These are phyloP conservation scores for Cardiosporidium cionae DNA, from an alignment of 169 alveolate genomes.

Conservation along the genomic window DNA sequence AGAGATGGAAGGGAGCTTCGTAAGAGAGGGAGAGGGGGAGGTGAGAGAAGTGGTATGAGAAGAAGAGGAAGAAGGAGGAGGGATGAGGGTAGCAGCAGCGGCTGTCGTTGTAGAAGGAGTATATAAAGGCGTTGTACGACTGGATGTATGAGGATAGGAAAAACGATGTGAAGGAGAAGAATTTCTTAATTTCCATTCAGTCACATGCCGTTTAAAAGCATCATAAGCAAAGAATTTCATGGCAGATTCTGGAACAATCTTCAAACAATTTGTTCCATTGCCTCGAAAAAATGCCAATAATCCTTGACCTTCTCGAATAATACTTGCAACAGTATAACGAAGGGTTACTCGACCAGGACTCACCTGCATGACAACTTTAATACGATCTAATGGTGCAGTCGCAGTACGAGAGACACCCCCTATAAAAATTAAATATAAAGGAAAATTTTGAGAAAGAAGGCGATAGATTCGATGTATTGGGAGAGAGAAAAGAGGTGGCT, in stretches of 20 bases:
- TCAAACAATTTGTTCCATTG: slow-evolving; percentile 39
- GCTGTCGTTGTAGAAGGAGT: not conserved
- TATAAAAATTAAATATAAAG: not conserved
- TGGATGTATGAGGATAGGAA: not conserved
- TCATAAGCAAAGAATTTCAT: slow-evolving; percentile 37
- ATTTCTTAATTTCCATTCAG: slow-evolving; percentile 5
- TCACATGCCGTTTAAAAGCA: slow-evolving; percentile 20
- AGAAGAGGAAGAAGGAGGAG: not conserved
- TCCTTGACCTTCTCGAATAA: slow-evolving; percentile 25
- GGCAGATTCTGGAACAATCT: slow-evolving; percentile 40
- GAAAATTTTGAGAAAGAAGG: not conserved
- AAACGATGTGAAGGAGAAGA: not conserved
- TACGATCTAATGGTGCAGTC: slow-evolving; percentile 47
- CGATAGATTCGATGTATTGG: not conserved
- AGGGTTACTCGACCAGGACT: slow-evolving; percentile 3
- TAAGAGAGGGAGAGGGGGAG: not conserved
- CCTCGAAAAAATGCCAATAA: slow-evolving; percentile 43
- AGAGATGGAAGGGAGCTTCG: not conserved
- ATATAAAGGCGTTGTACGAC: not conserved
- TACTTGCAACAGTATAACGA: slow-evolving; percentile 6
- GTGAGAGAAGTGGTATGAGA: not conserved
- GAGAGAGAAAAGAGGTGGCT: not conserved
- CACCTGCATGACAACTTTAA: slow-evolving; percentile 43
- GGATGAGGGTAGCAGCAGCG: not conserved
- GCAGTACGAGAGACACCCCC: slow-evolving; percentile 45